These are phyloP conservation scores for Fusarium sp. DNA, from an alignment of 2,329 filamentous ascomycete species.

Conservation along the genomic window DNA sequence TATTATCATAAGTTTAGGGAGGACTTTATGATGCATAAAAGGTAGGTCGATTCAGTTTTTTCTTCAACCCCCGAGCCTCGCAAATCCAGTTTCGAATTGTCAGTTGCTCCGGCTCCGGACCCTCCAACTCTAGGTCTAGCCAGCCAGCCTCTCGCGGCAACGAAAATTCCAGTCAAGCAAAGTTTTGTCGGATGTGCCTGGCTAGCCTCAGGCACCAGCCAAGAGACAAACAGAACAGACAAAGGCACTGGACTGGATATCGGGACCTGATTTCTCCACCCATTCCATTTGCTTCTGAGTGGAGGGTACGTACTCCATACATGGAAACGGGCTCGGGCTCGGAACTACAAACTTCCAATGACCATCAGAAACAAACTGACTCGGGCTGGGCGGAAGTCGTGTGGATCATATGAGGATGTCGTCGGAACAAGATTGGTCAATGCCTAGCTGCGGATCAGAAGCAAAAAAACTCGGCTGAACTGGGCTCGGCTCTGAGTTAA, in stretches of 20 bases:
- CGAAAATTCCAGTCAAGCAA: slow-evolving; percentile 29
- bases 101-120: slow-evolving; percentile 13
- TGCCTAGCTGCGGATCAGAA: slow-evolving; percentile 20
- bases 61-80: too few relatives aligned
- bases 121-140: not conserved
- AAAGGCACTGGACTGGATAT: not conserved
- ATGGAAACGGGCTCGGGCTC: slow-evolving; percentile 9
- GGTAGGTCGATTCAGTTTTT: too few relatives aligned
- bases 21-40: too few relatives aligned
- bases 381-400: slow-evolving; percentile 29
- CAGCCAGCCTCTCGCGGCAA: slow-evolving; percentile 22
- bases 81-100: too few relatives aligned
- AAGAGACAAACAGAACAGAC: not conserved
- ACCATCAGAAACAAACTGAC: slow-evolving; percentile 22
- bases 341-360: slow-evolving; percentile 26
- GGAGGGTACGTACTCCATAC: slow-evolving; percentile 7
- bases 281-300: not conserved
- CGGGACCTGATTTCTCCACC: not conserved
- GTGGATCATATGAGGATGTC: slow-evolving; percentile 18
- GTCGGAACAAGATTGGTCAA: slow-evolving; percentile 23
- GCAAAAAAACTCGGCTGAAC: slow-evolving; percentile 24
- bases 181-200: slow-evolving; percentile 14
- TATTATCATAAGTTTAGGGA: too few relatives aligned
- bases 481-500: slow-evolving; percentile 26
- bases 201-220: slow-evolving; percentile 11